These are phyloP conservation scores for Pseudocercospora fijiensis DNA, from an alignment of 2,329 filamentous ascomycete genomes.

Conservation along the genomic window DNA sequence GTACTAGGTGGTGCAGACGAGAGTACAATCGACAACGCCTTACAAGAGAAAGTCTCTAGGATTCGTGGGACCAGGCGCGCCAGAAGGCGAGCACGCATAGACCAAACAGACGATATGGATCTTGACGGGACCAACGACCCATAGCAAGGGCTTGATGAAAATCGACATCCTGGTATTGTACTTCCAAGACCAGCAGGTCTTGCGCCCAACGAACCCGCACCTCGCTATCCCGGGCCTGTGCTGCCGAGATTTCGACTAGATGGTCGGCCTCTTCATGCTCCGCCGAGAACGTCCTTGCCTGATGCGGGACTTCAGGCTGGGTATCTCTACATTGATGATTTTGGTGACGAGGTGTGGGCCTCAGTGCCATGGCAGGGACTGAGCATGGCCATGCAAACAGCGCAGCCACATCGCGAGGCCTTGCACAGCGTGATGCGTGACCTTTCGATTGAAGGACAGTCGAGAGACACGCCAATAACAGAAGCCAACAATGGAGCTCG, in stretches of 20 bases:
- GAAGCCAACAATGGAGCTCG: background rate
- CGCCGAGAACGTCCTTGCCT: background rate
- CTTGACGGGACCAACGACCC: constrained; percentile 22
- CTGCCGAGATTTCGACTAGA: constrained; percentile 3
- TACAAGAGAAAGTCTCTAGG: constrained; percentile 24
- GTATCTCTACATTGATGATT: background rate
- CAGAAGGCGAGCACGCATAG: constrained; percentile 8
- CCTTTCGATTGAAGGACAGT: background rate
- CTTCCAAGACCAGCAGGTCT: background rate
- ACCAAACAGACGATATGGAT: constrained; percentile 25
- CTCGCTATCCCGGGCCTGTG: background rate
- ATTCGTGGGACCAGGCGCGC: constrained; percentile 15
- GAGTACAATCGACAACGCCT: constrained; percentile 32
- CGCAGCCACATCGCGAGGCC: background rate
- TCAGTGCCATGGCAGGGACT: background rate
- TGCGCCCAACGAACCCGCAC: background rate
- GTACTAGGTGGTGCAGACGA: constrained; percentile 50
- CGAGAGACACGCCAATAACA: background rate
- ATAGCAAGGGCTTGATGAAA: background rate
- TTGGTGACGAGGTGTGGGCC: background rate
- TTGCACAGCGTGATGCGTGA: background rate
- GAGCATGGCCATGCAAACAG: background rate
- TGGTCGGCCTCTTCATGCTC: background rate
- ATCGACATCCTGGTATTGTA: background rate
- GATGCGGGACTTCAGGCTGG: background rate